Conservation (phyloP, 257 asterid species). For the Cinchona pubescens region DNA sequence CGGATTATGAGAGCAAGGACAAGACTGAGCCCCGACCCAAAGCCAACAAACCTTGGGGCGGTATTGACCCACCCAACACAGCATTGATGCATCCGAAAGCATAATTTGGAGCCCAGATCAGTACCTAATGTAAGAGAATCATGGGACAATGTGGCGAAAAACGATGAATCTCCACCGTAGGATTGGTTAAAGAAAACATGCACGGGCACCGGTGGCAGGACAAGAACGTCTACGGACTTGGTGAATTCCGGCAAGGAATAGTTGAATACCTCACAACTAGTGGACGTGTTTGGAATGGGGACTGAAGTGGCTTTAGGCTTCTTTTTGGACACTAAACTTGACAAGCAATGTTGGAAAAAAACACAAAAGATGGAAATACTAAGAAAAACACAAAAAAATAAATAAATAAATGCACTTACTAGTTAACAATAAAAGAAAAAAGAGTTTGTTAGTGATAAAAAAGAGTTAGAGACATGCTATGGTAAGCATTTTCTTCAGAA, state of each 20-base stretch:
- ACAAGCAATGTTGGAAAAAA: no score
- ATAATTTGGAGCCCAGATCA: conserved; percentile 51
- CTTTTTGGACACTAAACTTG: conserved; percentile 55
- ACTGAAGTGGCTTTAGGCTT: conserved; percentile 27
- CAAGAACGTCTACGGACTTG: conserved; percentile 61
- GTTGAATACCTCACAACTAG: conserved; percentile 53
- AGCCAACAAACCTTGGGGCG: conserved; percentile 86
- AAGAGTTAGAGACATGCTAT: no score
- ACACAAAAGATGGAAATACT: no score
- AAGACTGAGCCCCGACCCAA: conserved; percentile 82
- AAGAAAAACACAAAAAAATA: no score
- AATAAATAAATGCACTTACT: no score
- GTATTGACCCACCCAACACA: conserved; percentile 56
- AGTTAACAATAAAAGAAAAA: no score
- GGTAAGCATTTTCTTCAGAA: no score
- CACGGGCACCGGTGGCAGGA: conserved; percentile 43
- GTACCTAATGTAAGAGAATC: conserved; percentile 61
- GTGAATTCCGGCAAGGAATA: conserved; percentile 73
- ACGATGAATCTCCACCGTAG: conserved; percentile 69
- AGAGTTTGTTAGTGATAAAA: no score
- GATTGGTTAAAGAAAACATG: conserved; percentile 69
- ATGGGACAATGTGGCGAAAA: conserved; percentile 60
- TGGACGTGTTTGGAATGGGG: conserved; percentile 63
- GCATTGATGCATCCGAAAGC: conserved; percentile 74
- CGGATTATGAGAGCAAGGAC: conserved; percentile 71